Percentiles rank a stretch among this genome's conserved stretches.
phyloP scores from a whole-genome alignment of 441 rosid species.

The Dalechampia spathulata region DNA sequence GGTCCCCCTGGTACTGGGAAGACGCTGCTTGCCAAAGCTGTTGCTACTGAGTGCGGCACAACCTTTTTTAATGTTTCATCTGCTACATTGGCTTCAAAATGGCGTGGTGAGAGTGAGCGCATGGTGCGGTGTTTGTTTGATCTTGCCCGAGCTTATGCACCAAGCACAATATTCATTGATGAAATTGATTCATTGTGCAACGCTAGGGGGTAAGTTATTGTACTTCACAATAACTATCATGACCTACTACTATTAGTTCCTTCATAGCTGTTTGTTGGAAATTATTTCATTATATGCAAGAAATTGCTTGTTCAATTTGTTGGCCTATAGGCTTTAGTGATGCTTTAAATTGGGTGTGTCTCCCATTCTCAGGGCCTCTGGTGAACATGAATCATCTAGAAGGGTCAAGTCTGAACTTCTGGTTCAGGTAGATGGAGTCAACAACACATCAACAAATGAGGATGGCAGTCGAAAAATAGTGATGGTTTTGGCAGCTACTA shows the following conservation, averaged over 20 bases:
- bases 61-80: constrained; percentile 78
- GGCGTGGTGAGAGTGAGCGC: constrained; percentile 93
- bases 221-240: not conserved
- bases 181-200: constrained; percentile 87
- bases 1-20: constrained; percentile 94
- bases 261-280: not conserved
- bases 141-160: constrained; percentile 84
- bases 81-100: constrained; percentile 79
- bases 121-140: constrained; percentile 89
- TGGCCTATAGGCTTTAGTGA: too few species aligned
- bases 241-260: not conserved
- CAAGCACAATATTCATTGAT: constrained; percentile 80
- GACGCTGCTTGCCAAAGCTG: constrained; percentile 77
- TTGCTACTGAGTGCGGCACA: constrained; percentile 78
- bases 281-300: not conserved
- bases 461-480: constrained; percentile 95
- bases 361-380: constrained; percentile 64
- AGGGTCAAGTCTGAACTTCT: constrained; percentile 99
- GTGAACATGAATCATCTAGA: constrained; percentile 98
- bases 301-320: too few species aligned
- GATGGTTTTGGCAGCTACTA: constrained; percentile 98
- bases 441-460: constrained; percentile 72
- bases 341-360: too few species aligned
- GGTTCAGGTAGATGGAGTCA: constrained; percentile 99
- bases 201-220: constrained; percentile 55